Conservation (phyloP, 139 green algal species). For the Nannochloris sp. region DNA sequence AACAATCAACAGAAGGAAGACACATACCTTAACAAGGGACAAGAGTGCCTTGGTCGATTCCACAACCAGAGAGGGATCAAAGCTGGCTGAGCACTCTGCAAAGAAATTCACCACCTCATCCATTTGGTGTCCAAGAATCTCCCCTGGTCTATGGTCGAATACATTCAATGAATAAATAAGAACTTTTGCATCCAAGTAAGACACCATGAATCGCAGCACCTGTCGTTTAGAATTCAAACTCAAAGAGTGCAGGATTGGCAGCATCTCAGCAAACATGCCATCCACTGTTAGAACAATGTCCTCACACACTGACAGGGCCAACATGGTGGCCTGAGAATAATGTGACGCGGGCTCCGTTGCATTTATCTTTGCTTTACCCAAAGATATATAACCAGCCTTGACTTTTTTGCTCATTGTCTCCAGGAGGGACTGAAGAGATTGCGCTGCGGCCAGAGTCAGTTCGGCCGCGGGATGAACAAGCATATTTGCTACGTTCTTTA, state of each 20-base stretch:
- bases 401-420: not conserved
- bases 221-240: not conserved
- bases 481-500: not conserved
- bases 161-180: not conserved
- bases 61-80: not conserved
- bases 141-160: not conserved
- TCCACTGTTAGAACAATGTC: conserved; percentile 6
- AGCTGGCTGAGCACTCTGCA: not conserved
- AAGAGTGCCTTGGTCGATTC: not conserved
- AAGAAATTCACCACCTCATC: not conserved
- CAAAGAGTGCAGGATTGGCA: conserved; percentile 19
- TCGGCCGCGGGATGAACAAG: not conserved
- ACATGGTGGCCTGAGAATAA: not conserved
- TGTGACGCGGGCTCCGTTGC: not conserved
- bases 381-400: not conserved
- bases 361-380: not conserved
- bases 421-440: not conserved
- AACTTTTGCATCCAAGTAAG: conserved; percentile 5
- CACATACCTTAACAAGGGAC: conserved; percentile 17
- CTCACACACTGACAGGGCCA: not conserved
- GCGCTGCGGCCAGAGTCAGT: not conserved
- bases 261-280: conserved; percentile 8
- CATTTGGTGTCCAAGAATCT: conserved; percentile 3
- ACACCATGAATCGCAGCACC: not conserved
- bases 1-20: conserved; percentile 9